Conservation (phyloP, 768 basidiomycete genomes). For the Cystofilobasidium ferigula region DNA sequence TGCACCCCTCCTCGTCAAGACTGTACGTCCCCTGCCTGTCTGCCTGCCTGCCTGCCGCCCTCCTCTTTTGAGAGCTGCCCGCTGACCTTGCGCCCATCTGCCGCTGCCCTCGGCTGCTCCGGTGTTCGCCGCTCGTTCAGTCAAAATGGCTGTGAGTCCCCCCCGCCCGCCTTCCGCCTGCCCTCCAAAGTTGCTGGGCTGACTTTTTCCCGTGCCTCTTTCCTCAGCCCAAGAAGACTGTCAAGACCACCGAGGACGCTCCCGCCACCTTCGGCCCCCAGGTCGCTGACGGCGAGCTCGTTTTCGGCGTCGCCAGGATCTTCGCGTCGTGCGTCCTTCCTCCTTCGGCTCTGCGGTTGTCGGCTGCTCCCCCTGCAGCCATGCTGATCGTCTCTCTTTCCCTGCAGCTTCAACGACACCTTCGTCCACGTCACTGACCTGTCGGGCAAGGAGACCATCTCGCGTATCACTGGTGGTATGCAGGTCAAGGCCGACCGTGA, state of each 20-base stretch:
- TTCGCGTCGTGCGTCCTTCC: conserved; percentile 56
- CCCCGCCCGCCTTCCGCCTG: neutral
- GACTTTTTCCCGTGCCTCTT: neutral
- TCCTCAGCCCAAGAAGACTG: conserved; percentile 18
- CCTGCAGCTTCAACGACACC: conserved; percentile 81
- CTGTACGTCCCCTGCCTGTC: too few species aligned
- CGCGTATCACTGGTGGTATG: conserved; percentile 98
- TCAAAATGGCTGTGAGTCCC: conserved; percentile 1
- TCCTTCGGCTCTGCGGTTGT: neutral
- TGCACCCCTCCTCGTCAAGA: too few species aligned
- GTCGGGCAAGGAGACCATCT: conserved; percentile 97
- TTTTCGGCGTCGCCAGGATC: conserved; percentile 97
- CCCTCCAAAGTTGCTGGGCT: neutral
- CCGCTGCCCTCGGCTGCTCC: neutral
- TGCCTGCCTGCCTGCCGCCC: too few species aligned
- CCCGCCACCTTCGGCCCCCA: conserved; percentile 89
- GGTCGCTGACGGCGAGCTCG: conserved; percentile 43
- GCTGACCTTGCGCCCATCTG: too few species aligned
- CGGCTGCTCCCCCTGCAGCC: neutral
- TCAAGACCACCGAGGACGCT: conserved; percentile 56
- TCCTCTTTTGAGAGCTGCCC: too few species aligned
- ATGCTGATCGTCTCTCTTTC: neutral
- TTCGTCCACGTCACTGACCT: conserved; percentile 99
- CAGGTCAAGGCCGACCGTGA: conserved; percentile 99
- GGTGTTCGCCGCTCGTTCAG: neutral